Evolutionary conservation across 176 grass and related monocot species (phyloP), one percentile per base, ranked within the genome.

Genomic region (Musa schizocarpa): DNA sequence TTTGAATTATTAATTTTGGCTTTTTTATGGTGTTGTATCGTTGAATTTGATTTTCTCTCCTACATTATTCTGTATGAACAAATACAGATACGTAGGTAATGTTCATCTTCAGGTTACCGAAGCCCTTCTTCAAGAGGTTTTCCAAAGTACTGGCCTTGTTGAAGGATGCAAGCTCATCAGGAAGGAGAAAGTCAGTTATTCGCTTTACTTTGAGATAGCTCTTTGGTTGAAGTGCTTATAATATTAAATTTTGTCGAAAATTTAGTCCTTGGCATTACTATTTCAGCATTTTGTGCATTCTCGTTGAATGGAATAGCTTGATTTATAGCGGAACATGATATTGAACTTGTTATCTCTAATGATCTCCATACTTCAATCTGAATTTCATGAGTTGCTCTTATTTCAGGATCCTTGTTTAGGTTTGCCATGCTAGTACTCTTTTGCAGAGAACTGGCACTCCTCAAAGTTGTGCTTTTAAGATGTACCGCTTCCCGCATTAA

Each of bases 81-180:
- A 65, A 61, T 64, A 63, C 69, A 97, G 93, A 81, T 97, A 92
- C 87, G 93, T 97, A 76, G 93, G 93, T 68, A 97, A 97, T 81
- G 83, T 97, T 79, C 86, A 85, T 88, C 83, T 97, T 84, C 85
- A 90, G 81, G 90, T 97, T 53, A 93, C 90, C 2, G 93, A 97
- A 34, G 61, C 83, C 54, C 29, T 92, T 59, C 82, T 97, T 55
- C 90, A 92, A 61, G 87, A 97, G 73, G 93, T 97, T 72, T 97
- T 97, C 82, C 93, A 97, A 83, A 93, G 83, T 72, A 86, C 91
- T 84, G 93, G 93, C 78, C 90, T 83, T 51, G 93, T 97, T 57
- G 93, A 97, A 88, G 93, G 93, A 61, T 97, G 90, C 74, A 97
- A 97, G 62, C 93, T 97, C 83, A 97, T 97, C 69, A 90, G 90